Base-by-base conservation (phyloP, 208 protist species). In the Crithidia expoeki region DNA sequence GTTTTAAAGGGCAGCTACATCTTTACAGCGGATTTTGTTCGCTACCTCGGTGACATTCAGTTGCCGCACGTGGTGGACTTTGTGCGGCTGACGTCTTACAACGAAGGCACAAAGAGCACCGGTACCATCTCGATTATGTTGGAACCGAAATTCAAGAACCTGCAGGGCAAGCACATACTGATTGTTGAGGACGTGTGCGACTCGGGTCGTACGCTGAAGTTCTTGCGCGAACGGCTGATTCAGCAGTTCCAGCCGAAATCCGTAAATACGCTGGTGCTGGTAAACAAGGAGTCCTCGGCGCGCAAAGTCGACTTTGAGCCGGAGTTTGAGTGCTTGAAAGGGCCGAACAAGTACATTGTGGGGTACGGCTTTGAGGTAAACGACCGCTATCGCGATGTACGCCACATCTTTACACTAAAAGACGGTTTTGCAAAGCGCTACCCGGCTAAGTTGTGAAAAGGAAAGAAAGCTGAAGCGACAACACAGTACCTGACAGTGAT, bases 361-460 rank as follows among this genome's bases (percentile, higher is more conserved):
- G 94, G 94, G 53, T 98, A 98, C 70, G 94, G 94, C 21, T 93
- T 98, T 64, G 94, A 98, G 74, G 92, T 95, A 49, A 94, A 95
- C 64, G 92, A 96, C 49, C 77, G 86, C 11, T 96, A 94, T 55
- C 74, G 94, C 33, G 75, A 84, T 58, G 74, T 95, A 28, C 81
- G 90, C 9, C 86, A 96, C 76, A 83, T 97, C 30, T 91, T 95
- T 51, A 76, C 75, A 5, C 74, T 96, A 36, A 92, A 87, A 56
- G 78, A 85, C 36, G 80, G 76, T 25, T 85, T 94, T 65, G 80
- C 74, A 36, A 76, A 30, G 30, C 81, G 85, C 16, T 94, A 86
- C 69, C 81, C 82, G 23, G 40, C 72, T 1, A 83, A 89, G 59
- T 72, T 96, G 38, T 94, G 23, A 42, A 9, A 14, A 34, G n/a